Conservation (phyloP, 2,329 filamentous ascomycete genomes). For the Cercospora zeina region DNA sequence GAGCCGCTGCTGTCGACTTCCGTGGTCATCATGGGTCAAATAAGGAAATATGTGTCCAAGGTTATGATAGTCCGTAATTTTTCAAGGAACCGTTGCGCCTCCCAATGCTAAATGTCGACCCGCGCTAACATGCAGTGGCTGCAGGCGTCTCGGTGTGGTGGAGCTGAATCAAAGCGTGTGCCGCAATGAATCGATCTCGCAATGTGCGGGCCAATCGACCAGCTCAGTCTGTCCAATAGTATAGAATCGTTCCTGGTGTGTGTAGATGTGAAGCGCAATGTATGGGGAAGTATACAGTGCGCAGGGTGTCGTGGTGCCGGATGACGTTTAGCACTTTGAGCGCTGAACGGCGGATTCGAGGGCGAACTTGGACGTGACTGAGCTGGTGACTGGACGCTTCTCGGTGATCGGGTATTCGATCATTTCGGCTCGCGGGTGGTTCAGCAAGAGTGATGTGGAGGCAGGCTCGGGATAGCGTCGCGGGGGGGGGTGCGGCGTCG, state of each 20-base stretch:
- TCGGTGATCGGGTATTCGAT: conserved; percentile 26
- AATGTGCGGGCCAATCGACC: conserved; percentile 5
- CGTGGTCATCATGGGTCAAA: conserved; percentile 35
- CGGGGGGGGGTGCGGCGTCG: conserved; percentile 10
- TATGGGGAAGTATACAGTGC: conserved; percentile 15
- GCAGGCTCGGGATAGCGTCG: conserved; percentile 23
- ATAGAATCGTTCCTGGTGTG: conserved; percentile 27
- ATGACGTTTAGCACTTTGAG: conserved; percentile 27
- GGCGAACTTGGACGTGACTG: conserved; percentile 33
- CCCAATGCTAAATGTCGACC: conserved; percentile 36
- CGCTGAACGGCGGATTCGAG: conserved; percentile 27
- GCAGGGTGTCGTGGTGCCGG: conserved; percentile 13
- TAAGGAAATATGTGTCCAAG: conserved; percentile 33
- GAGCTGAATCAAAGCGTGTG: neutral
- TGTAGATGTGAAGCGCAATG: conserved; percentile 5
- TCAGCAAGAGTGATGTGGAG: neutral
- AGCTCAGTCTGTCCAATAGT: conserved; percentile 21
- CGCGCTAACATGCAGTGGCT: conserved; percentile 28
- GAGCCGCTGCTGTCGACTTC: conserved; percentile 24
- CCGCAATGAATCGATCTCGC: neutral
- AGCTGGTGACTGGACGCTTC: conserved; percentile 31
- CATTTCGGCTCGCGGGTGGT: conserved; percentile 31
- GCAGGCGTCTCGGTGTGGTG: conserved; percentile 7
- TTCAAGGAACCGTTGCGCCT: conserved; percentile 34
- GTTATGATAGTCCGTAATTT: conserved; percentile 29